A percentile compares a stretch with the other conserved stretches of the same genome.
Evolutionary conservation across 192 early-diverging fungal species (phyloP).

Genomic region (Coemansia sp.): DNA sequence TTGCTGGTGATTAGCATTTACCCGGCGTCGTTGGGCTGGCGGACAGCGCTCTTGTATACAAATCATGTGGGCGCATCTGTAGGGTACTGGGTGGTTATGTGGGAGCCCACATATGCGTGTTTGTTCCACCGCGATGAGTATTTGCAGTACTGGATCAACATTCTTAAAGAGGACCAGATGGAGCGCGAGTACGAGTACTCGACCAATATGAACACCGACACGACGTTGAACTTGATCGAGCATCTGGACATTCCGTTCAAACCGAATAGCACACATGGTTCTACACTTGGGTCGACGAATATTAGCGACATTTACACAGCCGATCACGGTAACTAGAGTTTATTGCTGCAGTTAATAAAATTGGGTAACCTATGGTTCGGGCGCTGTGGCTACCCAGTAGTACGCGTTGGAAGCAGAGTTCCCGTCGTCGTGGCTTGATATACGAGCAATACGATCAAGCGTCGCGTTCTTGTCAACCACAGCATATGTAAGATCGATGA

Average conservation of each 20-base stretch:
- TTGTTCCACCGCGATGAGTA: slow-evolving; percentile 38
- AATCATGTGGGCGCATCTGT: slow-evolving; percentile 38
- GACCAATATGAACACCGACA: slow-evolving; percentile 18
- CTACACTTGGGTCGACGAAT: not conserved
- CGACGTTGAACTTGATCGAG: slow-evolving; percentile 17
- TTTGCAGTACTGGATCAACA: slow-evolving; percentile 43
- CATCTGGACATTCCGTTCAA: slow-evolving; percentile 4
- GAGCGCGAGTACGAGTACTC: slow-evolving; percentile 35
- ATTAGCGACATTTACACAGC: no score
- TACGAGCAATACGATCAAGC: slow-evolving; percentile 8
- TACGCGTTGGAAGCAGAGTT: slow-evolving; percentile 57
- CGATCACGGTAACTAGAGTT: no score
- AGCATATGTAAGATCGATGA: slow-evolving; percentile 50
- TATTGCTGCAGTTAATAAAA: not conserved
- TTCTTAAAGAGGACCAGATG: slow-evolving; percentile 37
- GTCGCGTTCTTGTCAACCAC: slow-evolving; percentile 48
- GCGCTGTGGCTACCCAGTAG: slow-evolving; percentile 55
- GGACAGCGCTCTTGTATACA: slow-evolving; percentile 27
- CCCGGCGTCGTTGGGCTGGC: slow-evolving; percentile 39
- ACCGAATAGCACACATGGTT: not conserved
- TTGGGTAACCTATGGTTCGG: not conserved
- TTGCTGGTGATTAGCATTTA: slow-evolving; percentile 29
- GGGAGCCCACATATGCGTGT: slow-evolving; percentile 40
- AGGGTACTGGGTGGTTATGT: slow-evolving; percentile 46
- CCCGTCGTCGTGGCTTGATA: slow-evolving; percentile 50